Evolutionary conservation across 208 protist species (phyloP), one percentile per base, ranked within the genome.

Genomic region (Herpetomonas tarakana): DNA sequence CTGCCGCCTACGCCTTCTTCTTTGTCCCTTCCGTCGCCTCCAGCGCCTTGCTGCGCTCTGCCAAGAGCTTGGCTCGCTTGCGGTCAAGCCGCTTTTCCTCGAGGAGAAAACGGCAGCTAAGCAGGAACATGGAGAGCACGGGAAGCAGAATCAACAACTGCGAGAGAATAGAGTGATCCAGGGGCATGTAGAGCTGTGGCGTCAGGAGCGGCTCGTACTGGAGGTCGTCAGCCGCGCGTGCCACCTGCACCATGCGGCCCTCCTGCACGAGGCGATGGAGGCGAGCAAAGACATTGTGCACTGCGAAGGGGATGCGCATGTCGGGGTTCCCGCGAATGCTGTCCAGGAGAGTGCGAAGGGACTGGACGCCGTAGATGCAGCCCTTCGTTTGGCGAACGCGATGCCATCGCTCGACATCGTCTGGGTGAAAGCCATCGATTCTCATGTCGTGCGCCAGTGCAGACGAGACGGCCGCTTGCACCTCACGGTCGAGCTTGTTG

Each of bases 181-280:
- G 81, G 28, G 87, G 87, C 50, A 89, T 85, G 72, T 86, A 88
- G 38, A 89, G 67, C 54, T 91, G 81, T n/a, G 87, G 83, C 2
- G 81, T 74, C 0, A 91, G 68, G 11, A 81, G 70, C n/a, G 76
- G 81, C 58, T 93, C 77, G 52, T 80, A 87, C 71, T 85, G 87
- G 12, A 93, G 63, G 38, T 86, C 75, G 57, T 91, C 81, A 3
- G 83, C 83, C 1, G 83, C 82, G 1, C 71, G 67, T 14, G 87
- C 80, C 22, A 79, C 69, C 4, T 69, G 68, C 45, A 83, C 66
- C 35, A 78, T 81, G 16, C 50, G 39, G 2, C 58, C 24, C 7
- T 54, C 53, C 1, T 55, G 14, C 9, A 85, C 66, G 21, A 84
- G 64, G 0, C 27, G 57, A 46, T 72, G 45, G 39, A 92, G 46